Percentiles rank a stretch among this genome's conserved stretches.
These are phyloP conservation scores for Bruguiera parviflora DNA, from an alignment of 345 rosid species.

Conservation along the genomic window DNA sequence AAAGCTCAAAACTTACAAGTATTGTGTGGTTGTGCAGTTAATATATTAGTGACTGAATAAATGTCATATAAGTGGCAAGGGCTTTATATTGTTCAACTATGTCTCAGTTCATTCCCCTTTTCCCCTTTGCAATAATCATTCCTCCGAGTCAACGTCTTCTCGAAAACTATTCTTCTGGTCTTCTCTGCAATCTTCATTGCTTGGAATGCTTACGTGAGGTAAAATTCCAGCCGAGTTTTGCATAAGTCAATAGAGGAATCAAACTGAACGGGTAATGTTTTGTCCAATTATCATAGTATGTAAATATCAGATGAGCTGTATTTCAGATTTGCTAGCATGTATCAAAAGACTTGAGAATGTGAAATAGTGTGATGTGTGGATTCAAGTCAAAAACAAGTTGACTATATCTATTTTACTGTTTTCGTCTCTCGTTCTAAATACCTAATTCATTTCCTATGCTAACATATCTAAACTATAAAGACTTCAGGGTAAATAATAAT, in stretches of 20 bases:
- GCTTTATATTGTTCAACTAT: not conserved
- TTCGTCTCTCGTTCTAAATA: no score
- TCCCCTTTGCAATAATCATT: not conserved
- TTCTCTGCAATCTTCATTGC: not conserved
- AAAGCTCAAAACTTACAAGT: constrained; percentile 31
- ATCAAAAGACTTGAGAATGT: no score
- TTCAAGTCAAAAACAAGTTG: no score
- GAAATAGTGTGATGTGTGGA: no score
- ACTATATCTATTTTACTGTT: no score
- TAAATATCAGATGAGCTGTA: not conserved
- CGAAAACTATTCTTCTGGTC: not conserved
- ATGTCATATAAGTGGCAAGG: constrained; percentile 15
- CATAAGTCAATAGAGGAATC: no score
- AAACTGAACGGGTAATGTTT: not conserved
- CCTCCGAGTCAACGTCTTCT: no score
- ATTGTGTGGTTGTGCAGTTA: constrained; percentile 38
- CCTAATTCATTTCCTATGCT: no score
- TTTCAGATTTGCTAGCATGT: not conserved
- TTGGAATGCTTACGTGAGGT: not conserved
- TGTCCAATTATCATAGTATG: not conserved
- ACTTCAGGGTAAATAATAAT: no score
- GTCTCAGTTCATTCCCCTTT: not conserved
- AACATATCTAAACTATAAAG: no score
- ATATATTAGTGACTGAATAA: constrained; percentile 32
- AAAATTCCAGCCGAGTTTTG: not conserved